Evolutionary conservation across 306 rosid species (phyloP).

Genomic region (Leucaena leucocephala): DNA sequence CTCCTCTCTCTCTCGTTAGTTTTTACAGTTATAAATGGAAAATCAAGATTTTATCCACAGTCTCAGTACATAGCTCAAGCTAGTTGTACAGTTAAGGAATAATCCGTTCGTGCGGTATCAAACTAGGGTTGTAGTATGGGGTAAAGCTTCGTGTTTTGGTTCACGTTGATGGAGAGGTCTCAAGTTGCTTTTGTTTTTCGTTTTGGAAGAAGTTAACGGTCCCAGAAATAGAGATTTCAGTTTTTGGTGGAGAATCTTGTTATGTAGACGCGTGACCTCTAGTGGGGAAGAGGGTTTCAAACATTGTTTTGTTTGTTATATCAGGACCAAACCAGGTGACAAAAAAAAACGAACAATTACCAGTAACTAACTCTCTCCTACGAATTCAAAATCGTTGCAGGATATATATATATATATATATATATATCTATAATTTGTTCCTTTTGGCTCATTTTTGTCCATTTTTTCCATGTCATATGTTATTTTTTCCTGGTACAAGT

Average conservation of each 20-base stretch:
- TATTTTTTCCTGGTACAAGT: neutral
- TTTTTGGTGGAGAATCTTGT: conserved; percentile 42
- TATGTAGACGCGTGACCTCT: neutral
- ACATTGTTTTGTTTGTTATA: neutral
- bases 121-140: conserved; percentile 46
- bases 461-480: neutral
- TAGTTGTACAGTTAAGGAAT: neutral
- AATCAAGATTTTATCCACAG: neutral
- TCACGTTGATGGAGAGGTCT: neutral
- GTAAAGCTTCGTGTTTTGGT: neutral
- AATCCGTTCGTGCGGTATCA: conserved; percentile 29
- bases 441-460: neutral
- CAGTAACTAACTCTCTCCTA: neutral
- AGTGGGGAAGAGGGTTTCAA: neutral
- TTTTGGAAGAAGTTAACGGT: conserved; percentile 36
- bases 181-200: neutral
- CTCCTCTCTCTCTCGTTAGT: neutral
- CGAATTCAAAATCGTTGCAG: neutral
- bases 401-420: neutral
- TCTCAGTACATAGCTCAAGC: neutral
- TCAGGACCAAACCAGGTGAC: neutral
- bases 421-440: too few relatives aligned
- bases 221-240: conserved; percentile 35
- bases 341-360: neutral
- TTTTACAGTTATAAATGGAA: neutral